Evolutionary conservation across 257 asterid genomes (phyloP).

Genomic region (Petunia secreta): DNA sequence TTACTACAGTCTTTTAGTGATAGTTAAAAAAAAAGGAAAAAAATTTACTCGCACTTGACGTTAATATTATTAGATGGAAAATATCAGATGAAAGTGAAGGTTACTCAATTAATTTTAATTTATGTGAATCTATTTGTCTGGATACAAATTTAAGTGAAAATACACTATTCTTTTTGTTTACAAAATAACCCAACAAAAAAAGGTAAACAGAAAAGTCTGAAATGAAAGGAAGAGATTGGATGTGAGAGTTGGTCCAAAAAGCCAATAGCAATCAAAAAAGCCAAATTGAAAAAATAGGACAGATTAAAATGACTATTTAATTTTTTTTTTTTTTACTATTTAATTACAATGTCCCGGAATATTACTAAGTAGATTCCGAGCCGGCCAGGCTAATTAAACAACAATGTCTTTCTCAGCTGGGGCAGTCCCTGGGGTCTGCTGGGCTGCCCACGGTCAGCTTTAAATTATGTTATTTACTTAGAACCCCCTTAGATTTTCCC

Average conservation of each 20-base stretch:
- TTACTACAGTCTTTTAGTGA: no score
- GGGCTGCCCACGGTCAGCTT: conserved; percentile 16
- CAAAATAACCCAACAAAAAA: neutral
- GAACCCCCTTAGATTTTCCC: neutral
- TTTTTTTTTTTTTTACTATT: no score
- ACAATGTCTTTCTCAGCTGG: conserved; percentile 17
- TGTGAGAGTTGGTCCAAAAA: conserved; percentile 13
- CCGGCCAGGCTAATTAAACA: conserved; percentile 25
- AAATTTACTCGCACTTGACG: neutral
- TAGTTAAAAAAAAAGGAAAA: neutral
- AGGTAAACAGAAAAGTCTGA: neutral
- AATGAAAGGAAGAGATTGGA: neutral
- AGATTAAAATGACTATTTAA: neutral
- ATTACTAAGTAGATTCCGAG: conserved; percentile 29
- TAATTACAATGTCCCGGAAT: conserved; percentile 24
- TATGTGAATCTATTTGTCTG: no score
- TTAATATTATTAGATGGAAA: neutral
- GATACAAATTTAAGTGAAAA: no score
- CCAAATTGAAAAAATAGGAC: conserved; percentile 6
- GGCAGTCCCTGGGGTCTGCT: neutral
- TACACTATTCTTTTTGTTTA: neutral
- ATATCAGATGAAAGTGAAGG: no score
- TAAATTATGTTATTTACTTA: neutral
- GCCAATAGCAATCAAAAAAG: neutral
- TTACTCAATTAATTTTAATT: no score